phyloP scores from a whole-genome alignment of 1,284 basidiomycete species.

The Cystobasidium pallidum region DNA sequence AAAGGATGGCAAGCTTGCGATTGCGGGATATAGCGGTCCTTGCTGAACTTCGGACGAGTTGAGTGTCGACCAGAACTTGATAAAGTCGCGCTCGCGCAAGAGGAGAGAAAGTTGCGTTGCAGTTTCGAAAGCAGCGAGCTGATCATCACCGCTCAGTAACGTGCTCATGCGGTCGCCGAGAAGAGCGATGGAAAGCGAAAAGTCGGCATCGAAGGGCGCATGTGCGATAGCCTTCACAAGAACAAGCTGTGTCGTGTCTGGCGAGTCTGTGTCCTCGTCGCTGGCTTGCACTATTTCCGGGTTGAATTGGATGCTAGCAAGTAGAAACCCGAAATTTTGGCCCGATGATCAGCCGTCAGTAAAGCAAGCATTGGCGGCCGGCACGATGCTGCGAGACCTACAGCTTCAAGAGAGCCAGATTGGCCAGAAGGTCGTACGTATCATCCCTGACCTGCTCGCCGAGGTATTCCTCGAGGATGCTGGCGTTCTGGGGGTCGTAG shows the following conservation, averaged over 20 bases:
- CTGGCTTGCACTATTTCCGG: slow-evolving; percentile 88
- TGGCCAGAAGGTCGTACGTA: slow-evolving; percentile 91
- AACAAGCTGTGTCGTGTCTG: slow-evolving; percentile 57
- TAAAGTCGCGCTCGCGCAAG: slow-evolving; percentile 28
- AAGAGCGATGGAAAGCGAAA: slow-evolving; percentile 87
- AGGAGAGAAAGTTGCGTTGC: slow-evolving; percentile 23
- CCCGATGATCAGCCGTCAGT: not conserved
- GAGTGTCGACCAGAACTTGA: slow-evolving; percentile 30
- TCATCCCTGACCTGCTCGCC: slow-evolving; percentile 85
- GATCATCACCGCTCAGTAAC: slow-evolving; percentile 21
- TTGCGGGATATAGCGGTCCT: slow-evolving; percentile 24
- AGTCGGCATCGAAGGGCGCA: slow-evolving; percentile 73
- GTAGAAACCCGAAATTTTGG: slow-evolving; percentile 31
- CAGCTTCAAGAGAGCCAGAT: slow-evolving; percentile 86
- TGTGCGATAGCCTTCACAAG: slow-evolving; percentile 86
- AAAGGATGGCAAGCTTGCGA: slow-evolving; percentile 29
- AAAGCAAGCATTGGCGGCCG: not conserved
- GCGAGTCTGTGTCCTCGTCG: slow-evolving; percentile 60
- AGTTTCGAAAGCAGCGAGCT: slow-evolving; percentile 29
- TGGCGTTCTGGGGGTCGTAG: slow-evolving; percentile 61
- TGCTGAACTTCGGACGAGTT: slow-evolving; percentile 24
- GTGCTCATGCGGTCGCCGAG: slow-evolving; percentile 68
- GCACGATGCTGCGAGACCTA: slow-evolving; percentile 59
- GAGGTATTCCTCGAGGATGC: slow-evolving; percentile 87
- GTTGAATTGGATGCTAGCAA: slow-evolving; percentile 89